These are phyloP conservation scores for Leptographium lundbergii DNA, from an alignment of 2,329 filamentous ascomycete species.

Conservation along the genomic window DNA sequence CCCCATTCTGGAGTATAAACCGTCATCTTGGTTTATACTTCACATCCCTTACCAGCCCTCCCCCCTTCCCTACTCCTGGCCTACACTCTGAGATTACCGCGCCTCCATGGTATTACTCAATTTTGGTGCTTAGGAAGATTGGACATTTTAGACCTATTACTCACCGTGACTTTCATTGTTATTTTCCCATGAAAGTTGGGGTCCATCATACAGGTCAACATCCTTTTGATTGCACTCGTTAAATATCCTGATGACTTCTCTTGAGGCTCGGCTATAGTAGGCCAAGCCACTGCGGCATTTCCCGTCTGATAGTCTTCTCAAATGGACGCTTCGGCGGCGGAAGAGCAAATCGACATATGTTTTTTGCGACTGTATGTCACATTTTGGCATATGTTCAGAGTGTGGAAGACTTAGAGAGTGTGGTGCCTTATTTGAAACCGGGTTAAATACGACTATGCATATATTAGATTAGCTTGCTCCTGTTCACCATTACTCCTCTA, in stretches of 20 bases:
- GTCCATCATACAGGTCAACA: constrained; percentile 62
- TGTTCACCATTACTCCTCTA: too few species aligned
- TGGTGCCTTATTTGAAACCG: too few species aligned
- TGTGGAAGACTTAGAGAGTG: too few species aligned
- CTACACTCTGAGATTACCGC: constrained; percentile 74
- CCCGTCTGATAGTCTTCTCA: too few species aligned
- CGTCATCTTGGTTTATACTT: neutral
- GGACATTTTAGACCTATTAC: constrained; percentile 41
- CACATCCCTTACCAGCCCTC: neutral
- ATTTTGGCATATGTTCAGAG: too few species aligned
- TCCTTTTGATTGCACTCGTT: constrained; percentile 10
- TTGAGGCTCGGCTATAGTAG: too few species aligned
- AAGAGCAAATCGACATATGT: too few species aligned
- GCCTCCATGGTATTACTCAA: constrained; percentile 62
- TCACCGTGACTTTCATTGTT: constrained; percentile 50
- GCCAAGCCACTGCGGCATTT: too few species aligned
- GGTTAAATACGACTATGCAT: too few species aligned
- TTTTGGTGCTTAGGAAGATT: constrained; percentile 74
- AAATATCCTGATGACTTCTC: neutral
- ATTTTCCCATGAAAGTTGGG: constrained; percentile 43
- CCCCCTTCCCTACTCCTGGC: constrained; percentile 35
- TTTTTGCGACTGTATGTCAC: too few species aligned
- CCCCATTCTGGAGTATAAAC: neutral
- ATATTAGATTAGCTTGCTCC: too few species aligned
- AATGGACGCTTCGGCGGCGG: too few species aligned